These are phyloP conservation scores for Chalciporus sphaerocephalus DNA, from an alignment of 768 basidiomycete genomes.

Conservation along the genomic window DNA sequence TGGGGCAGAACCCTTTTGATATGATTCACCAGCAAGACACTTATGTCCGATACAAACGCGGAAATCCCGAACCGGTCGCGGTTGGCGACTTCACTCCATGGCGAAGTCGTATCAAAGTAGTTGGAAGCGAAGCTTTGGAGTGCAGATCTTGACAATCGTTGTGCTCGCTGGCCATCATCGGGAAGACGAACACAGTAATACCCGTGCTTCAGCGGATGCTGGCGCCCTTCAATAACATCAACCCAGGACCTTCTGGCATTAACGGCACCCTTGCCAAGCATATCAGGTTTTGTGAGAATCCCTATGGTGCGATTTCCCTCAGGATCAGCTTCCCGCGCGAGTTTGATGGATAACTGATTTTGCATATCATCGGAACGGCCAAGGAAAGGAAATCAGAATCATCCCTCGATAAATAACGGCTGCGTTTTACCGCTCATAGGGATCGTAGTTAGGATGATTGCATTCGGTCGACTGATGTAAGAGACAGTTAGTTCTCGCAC, in stretches of 20 bases:
- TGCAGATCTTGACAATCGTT: slow-evolving; percentile 33
- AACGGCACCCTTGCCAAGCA: slow-evolving; percentile 40
- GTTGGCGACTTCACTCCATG: slow-evolving; percentile 50
- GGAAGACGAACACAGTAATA: slow-evolving; percentile 67
- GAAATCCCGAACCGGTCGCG: slow-evolving; percentile 51
- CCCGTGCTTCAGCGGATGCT: slow-evolving; percentile 47
- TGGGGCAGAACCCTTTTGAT: slow-evolving; percentile 49
- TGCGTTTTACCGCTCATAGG: slow-evolving; percentile 53
- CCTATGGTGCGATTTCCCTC: slow-evolving; percentile 60
- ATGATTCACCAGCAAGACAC: slow-evolving; percentile 46
- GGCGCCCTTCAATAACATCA: slow-evolving; percentile 46
- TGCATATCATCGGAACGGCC: slow-evolving; percentile 57
- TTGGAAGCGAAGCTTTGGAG: slow-evolving; percentile 35
- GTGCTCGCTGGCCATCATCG: slow-evolving; percentile 49
- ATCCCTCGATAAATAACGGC: neutral
- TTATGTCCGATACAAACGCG: slow-evolving; percentile 49
- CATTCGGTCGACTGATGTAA: slow-evolving; percentile 47
- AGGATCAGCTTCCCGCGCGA: slow-evolving; percentile 53
- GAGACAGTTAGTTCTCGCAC: slow-evolving; percentile 46
- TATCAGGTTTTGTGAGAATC: slow-evolving; percentile 69
- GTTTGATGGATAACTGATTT: slow-evolving; percentile 52
- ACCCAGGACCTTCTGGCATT: slow-evolving; percentile 44
- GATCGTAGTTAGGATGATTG: slow-evolving; percentile 61
- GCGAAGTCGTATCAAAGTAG: slow-evolving; percentile 46
- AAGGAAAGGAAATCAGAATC: neutral